Percentiles rank a stretch among this genome's conserved stretches.
phyloP scores from a whole-genome alignment of 441 rosid species.

The Lepidium campestre region DNA sequence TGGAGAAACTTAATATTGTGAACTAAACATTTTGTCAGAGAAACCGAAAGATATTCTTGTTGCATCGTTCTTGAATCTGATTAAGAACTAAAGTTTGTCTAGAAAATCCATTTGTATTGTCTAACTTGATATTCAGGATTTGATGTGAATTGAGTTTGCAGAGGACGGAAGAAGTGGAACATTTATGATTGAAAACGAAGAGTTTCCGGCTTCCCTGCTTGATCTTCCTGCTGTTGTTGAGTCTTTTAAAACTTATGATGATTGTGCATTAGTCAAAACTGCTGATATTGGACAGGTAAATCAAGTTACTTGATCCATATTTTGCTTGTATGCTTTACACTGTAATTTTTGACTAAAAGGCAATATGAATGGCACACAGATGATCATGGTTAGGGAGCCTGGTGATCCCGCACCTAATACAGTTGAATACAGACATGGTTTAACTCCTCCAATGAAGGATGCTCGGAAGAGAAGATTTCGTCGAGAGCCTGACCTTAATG shows the following conservation, averaged over 20 bases:
- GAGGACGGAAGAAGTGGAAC: slow-evolving; percentile 85
- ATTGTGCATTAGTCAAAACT: slow-evolving; percentile 75
- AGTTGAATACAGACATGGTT: slow-evolving; percentile 82
- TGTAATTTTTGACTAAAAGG: not conserved
- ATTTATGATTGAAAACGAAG: slow-evolving; percentile 63
- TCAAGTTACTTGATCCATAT: not conserved
- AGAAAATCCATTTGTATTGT: not conserved
- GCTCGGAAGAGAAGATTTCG: slow-evolving; percentile 91
- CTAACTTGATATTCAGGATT: not conserved
- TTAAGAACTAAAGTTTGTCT: not conserved
- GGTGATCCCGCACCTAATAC: slow-evolving; percentile 69
- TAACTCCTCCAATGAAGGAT: slow-evolving; percentile 94
- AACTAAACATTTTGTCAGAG: not conserved
- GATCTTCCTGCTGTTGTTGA: slow-evolving; percentile 90
- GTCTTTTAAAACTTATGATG: slow-evolving; percentile 88
- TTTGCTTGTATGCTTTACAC: not conserved
- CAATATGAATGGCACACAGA: slow-evolving; percentile 31
- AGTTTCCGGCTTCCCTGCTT: slow-evolving; percentile 67
- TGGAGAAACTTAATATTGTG: not conserved
- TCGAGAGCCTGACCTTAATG: slow-evolving; percentile 89
- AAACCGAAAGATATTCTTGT: slow-evolving; percentile 1
- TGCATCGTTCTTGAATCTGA: not conserved
- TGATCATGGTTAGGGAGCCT: slow-evolving; percentile 87
- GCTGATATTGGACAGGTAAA: slow-evolving; percentile 84
- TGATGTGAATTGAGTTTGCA: slow-evolving; percentile 26